Evolutionary conservation across 2,329 filamentous ascomycete species (phyloP).

Genomic region (Fusarium sp.): DNA sequence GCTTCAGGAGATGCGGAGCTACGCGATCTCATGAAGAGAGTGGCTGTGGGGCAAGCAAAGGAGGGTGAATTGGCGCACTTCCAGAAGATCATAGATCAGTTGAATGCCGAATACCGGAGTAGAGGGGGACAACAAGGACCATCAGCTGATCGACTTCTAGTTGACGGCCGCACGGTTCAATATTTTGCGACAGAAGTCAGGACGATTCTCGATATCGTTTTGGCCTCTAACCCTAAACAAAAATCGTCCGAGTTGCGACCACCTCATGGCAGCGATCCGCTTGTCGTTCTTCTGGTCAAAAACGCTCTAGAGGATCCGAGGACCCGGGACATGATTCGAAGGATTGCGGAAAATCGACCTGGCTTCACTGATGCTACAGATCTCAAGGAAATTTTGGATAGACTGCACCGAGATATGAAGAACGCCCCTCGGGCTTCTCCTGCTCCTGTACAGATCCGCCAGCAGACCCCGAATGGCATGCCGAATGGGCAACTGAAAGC

Average conservation of each 20-base stretch:
- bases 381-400: conserved; percentile 64
- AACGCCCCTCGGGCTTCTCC: conserved; percentile 47
- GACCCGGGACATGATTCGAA: conserved; percentile 62
- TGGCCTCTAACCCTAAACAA: conserved; percentile 68
- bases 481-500: conserved; percentile 47
- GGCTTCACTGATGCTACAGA: conserved; percentile 65
- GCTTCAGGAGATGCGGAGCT: conserved; percentile 79
- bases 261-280: conserved; percentile 64
- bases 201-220: conserved; percentile 67
- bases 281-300: conserved; percentile 68
- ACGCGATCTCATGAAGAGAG: conserved; percentile 84
- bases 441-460: conserved; percentile 44
- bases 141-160: conserved; percentile 64
- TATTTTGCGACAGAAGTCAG: conserved; percentile 70
- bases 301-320: conserved; percentile 64
- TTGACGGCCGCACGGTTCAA: conserved; percentile 66
- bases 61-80: conserved; percentile 79
- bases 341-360: conserved; percentile 64
- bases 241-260: conserved; percentile 64
- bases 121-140: conserved; percentile 63
- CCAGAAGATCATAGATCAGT: conserved; percentile 82
- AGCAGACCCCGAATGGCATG: conserved; percentile 46
- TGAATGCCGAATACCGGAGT: conserved; percentile 70
- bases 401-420: conserved; percentile 57
- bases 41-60: conserved; percentile 79